Conservation (phyloP, 2,329 filamentous ascomycete genomes). For the Colletotrichum spaethianum region DNA sequence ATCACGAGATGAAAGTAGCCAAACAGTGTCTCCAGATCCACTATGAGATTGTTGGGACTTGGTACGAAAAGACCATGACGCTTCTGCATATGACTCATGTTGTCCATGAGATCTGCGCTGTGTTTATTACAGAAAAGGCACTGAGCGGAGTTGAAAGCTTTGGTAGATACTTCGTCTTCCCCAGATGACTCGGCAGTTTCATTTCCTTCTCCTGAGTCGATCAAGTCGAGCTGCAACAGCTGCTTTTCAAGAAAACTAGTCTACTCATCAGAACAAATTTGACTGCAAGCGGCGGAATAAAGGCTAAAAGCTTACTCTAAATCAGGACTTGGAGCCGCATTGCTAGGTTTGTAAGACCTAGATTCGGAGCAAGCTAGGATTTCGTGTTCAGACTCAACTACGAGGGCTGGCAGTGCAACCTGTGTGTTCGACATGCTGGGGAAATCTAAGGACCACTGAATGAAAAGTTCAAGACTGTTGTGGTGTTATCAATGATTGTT, state of each 20-base stretch:
- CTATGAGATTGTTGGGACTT: slow-evolving; percentile 53
- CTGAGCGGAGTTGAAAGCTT: slow-evolving; percentile 46
- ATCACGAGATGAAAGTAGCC: slow-evolving; percentile 64
- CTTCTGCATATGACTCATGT: slow-evolving; percentile 62
- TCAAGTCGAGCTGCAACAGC: not conserved
- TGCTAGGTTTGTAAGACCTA: too few relatives aligned
- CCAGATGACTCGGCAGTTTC: not conserved
- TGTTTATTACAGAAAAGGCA: slow-evolving; percentile 60
- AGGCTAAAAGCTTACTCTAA: not conserved
- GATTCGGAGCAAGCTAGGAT: too few relatives aligned
- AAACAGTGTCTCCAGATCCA: slow-evolving; percentile 63
- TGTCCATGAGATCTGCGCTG: slow-evolving; percentile 51
- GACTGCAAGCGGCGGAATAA: not conserved
- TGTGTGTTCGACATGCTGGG: too few relatives aligned
- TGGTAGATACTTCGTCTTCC: too few relatives aligned
- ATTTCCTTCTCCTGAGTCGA: not conserved
- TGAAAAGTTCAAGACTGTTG: too few relatives aligned
- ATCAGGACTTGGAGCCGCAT: too few relatives aligned
- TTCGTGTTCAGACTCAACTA: too few relatives aligned
- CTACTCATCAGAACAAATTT: not conserved
- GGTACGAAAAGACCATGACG: slow-evolving; percentile 62
- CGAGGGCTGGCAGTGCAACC: too few relatives aligned
- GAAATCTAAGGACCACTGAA: too few relatives aligned
- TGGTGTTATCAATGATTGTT: too few relatives aligned
- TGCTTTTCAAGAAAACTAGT: not conserved